Evolutionary conservation across 805 yeast genomes (phyloP).

Genomic region (Pichia nakasei): DNA sequence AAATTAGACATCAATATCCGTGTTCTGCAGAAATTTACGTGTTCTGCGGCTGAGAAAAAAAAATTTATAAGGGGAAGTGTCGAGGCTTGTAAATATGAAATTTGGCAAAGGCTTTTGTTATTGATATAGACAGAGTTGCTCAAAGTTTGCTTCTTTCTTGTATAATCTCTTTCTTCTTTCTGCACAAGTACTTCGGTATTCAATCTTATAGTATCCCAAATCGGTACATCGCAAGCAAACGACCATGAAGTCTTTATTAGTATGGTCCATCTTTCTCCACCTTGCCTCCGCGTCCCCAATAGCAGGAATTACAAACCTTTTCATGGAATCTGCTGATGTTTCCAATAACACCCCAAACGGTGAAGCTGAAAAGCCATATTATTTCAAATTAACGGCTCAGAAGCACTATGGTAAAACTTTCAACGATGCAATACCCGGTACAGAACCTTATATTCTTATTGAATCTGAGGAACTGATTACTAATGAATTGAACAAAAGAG

Average conservation of each 20-base stretch:
- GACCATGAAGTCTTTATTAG: not conserved
- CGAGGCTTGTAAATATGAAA: not conserved
- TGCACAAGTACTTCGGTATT: no score
- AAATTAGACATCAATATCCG: no score
- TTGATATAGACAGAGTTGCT: no score
- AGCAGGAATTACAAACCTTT: not conserved
- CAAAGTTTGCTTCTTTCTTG: not conserved
- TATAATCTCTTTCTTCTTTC: not conserved
- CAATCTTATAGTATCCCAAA: no score
- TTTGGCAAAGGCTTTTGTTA: no score
- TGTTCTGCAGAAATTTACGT: no score
- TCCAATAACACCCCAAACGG: not conserved
- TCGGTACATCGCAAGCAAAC: no score
- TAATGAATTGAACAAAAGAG: not conserved
- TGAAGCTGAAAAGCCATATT: not conserved
- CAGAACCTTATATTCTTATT: not conserved
- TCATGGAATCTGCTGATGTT: not conserved
- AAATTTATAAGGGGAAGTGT: not conserved
- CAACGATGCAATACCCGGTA: not conserved
- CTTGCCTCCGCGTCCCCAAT: not conserved
- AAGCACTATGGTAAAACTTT: not conserved
- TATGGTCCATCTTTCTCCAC: not conserved
- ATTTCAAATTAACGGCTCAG: not conserved
- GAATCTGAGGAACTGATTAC: not conserved
- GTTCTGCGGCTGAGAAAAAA: not conserved